Evolutionary conservation across 306 rosid genomes (phyloP).

Genomic region (Cicer arietinum): DNA sequence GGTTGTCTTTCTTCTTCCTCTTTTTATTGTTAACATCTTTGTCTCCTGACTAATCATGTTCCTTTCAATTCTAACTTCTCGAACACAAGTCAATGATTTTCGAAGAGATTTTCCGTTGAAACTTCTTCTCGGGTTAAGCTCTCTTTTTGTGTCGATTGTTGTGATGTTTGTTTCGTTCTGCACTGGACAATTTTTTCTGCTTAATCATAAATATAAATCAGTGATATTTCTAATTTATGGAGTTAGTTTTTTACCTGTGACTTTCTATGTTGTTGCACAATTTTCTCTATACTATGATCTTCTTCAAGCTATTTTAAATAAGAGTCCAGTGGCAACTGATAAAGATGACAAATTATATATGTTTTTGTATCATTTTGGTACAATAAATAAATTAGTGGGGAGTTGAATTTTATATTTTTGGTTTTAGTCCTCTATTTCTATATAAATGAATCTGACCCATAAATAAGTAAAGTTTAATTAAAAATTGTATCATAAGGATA

Average conservation of each 20-base stretch:
- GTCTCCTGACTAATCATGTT: conserved; percentile 67
- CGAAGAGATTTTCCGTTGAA: conserved; percentile 48
- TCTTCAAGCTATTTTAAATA: too few relatives aligned
- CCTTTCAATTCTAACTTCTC: conserved; percentile 64
- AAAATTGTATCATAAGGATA: too few relatives aligned
- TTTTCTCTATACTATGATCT: too few relatives aligned
- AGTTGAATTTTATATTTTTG: too few relatives aligned
- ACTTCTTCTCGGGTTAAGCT: conserved; percentile 55
- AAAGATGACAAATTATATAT: too few relatives aligned
- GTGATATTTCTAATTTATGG: conserved; percentile 50
- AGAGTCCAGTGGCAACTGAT: too few relatives aligned
- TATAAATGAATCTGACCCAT: too few relatives aligned
- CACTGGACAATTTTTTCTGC: conserved; percentile 56
- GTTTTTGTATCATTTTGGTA: too few relatives aligned
- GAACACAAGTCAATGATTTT: conserved; percentile 60
- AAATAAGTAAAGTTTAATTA: too few relatives aligned
- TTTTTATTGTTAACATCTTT: conserved; percentile 52
- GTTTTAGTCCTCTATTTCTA: too few relatives aligned
- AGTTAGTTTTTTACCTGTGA: conserved; percentile 49
- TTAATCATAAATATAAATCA: conserved; percentile 39
- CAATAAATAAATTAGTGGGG: too few relatives aligned
- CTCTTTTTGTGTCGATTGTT: conserved; percentile 60
- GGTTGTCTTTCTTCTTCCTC: conserved; percentile 53
- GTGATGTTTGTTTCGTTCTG: conserved; percentile 61
- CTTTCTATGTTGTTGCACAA: conserved; percentile 59